phyloP scores from a whole-genome alignment of 768 basidiomycete species.

The Russula virescens region DNA sequence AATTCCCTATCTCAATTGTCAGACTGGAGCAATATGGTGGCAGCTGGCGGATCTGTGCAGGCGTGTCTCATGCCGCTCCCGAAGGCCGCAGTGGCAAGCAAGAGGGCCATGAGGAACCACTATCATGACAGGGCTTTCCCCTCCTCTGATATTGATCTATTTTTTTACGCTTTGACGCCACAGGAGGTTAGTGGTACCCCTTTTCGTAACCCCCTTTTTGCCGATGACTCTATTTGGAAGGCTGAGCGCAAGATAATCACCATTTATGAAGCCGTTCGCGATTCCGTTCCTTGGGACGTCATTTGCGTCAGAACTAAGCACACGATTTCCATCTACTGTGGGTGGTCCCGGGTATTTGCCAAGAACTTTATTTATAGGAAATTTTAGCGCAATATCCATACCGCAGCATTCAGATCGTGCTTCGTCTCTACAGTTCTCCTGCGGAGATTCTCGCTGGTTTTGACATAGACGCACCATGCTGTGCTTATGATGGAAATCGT shows the following conservation, averaged over 20 bases:
- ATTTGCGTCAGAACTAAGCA: slow-evolving; percentile 63
- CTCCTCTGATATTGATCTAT: slow-evolving; percentile 58
- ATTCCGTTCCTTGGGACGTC: slow-evolving; percentile 63
- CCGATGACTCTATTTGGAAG: slow-evolving; percentile 26
- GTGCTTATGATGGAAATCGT: slow-evolving; percentile 47
- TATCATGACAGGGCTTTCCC: slow-evolving; percentile 53
- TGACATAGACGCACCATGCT: slow-evolving; percentile 61
- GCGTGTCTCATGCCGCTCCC: slow-evolving; percentile 51
- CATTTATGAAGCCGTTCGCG: slow-evolving; percentile 59
- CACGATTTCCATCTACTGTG: slow-evolving; percentile 58
- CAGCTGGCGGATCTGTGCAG: slow-evolving; percentile 55
- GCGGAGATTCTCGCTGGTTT: slow-evolving; percentile 64
- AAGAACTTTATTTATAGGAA: neutral
- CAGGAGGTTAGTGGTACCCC: slow-evolving; percentile 37
- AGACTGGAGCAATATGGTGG: slow-evolving; percentile 61
- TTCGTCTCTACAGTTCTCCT: slow-evolving; percentile 58
- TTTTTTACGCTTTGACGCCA: slow-evolving; percentile 52
- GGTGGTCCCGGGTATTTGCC: slow-evolving; percentile 17
- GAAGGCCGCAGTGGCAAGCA: slow-evolving; percentile 44
- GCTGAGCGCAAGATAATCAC: slow-evolving; percentile 53
- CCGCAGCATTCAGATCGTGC: slow-evolving; percentile 58
- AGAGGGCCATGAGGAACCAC: slow-evolving; percentile 51
- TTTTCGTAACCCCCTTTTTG: neutral
- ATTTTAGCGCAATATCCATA: slow-evolving; percentile 56
- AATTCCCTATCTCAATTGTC: slow-evolving; percentile 52